Base-by-base conservation (phyloP, 495 filamentous ascomycete species). In the Neohortaea acidophila region DNA sequence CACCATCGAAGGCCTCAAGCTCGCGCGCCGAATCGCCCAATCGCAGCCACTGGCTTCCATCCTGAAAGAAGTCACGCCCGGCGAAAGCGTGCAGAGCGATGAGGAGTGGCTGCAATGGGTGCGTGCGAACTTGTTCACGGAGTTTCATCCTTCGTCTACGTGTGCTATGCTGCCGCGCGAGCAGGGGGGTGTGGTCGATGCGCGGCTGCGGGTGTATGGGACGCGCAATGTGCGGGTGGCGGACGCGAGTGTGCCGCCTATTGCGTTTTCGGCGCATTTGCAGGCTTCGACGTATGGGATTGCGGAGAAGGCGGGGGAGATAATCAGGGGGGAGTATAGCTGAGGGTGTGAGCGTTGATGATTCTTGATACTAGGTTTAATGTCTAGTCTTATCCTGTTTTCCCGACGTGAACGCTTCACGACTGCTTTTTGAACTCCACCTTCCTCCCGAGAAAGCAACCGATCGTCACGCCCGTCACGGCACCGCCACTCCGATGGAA, bases 131-230 rank as follows among this genome's bases (percentile, higher is more conserved):
- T 17, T 30, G 2, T 15, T 34, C 6, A 37, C 38, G n/a, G 33
- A 47, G 18, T 52, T 45, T 38, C 67, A 71, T 41, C 66, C 67
- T 0, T 61, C 59, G 2, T 66, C 67, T 2, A 62, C 68, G 3
- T 66, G 66, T 33, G 65, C 67, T 0, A 70, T 72, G 68, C 52
- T 71, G 3, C 65, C 65, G 8, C 48, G 42, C 1, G 51, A 60
- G 2, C 51, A 60, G 2, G 68, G 68, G 13, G 51, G 43, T 10
- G 51, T 51, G 2, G 43, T 53, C 0, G 41, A 43, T 43, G 21
- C 43, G 13, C 21, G 36, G 10, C 22, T 53, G 31, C 43, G 21
- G 31, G 47, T 53, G 3, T 47, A 53, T 21, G 51, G 47, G 3
- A 48, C 44, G 20, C 20, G 13, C 12, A 45, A 45, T 20, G 15